Evolutionary conservation across 2,329 filamentous ascomycete genomes (phyloP).

Genomic region (Phaeophleospora eucalypticola): DNA sequence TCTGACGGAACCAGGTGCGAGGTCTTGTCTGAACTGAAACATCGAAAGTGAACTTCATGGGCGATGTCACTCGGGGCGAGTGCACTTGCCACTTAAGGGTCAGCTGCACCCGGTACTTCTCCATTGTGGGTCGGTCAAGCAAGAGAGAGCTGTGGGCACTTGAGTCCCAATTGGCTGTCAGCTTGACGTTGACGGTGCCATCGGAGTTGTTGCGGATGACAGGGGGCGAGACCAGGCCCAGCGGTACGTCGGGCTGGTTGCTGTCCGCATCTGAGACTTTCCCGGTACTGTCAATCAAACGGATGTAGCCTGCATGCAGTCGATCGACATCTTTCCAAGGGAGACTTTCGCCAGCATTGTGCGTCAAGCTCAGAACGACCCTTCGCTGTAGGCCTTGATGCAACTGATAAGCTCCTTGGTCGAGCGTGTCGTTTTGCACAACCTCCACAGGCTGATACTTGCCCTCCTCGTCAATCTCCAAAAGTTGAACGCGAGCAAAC

Average conservation of each 20-base stretch:
- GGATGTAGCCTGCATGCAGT: conserved; percentile 74
- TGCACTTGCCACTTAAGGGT: conserved; percentile 80
- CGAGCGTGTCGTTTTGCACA: conserved; percentile 75
- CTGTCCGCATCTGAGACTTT: conserved; percentile 71
- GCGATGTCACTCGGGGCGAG: conserved; percentile 77
- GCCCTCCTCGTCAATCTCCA: conserved; percentile 87
- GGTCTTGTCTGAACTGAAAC: conserved; percentile 79
- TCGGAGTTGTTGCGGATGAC: conserved; percentile 81
- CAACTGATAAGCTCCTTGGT: conserved; percentile 87
- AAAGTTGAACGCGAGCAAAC: conserved; percentile 79
- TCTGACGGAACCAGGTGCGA: conserved; percentile 76
- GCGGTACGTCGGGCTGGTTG: conserved; percentile 66
- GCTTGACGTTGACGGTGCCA: conserved; percentile 78
- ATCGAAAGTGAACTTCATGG: conserved; percentile 81
- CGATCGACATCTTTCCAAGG: conserved; percentile 81
- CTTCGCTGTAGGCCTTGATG: conserved; percentile 91
- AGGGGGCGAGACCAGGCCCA: conserved; percentile 75
- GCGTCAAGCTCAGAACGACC: conserved; percentile 81
- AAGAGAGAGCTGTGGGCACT: conserved; percentile 87
- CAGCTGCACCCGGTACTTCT: conserved; percentile 87
- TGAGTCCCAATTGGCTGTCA: conserved; percentile 95
- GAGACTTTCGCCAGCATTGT: conserved; percentile 81
- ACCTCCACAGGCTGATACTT: conserved; percentile 92
- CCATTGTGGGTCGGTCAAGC: conserved; percentile 87
- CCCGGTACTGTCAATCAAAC: conserved; percentile 77